These are phyloP conservation scores for Leptomonas pyrrhocoris DNA, from an alignment of 208 protist species.

Conservation along the genomic window DNA sequence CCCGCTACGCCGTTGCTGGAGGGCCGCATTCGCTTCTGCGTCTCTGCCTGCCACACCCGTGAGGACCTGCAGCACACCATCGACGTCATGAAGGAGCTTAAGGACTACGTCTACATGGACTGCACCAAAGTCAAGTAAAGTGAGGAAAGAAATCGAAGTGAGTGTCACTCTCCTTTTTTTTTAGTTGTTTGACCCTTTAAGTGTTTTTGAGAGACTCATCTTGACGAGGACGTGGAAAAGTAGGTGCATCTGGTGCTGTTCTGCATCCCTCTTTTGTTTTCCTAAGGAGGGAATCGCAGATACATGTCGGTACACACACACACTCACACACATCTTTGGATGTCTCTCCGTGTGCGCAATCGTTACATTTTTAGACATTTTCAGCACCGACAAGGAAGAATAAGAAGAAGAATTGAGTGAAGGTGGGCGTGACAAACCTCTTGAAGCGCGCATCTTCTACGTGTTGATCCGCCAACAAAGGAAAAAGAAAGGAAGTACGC, in stretches of 20 bases:
- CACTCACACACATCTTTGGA: constrained; percentile 1
- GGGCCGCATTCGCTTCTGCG: constrained; percentile 91
- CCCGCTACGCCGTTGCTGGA: constrained; percentile 95
- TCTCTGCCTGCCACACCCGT: constrained; percentile 94
- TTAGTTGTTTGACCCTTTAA: background rate
- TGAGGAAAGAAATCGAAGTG: background rate
- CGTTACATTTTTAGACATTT: background rate
- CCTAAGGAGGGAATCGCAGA: background rate
- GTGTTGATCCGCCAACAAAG: background rate
- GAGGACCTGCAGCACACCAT: constrained; percentile 93
- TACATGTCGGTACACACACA: background rate
- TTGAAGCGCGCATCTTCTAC: background rate
- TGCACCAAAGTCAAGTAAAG: constrained; percentile 45
- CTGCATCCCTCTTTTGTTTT: too few species aligned
- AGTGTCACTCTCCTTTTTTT: constrained; percentile 6
- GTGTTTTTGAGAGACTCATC: too few species aligned
- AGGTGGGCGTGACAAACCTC: background rate
- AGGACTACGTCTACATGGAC: constrained; percentile 70
- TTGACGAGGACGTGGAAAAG: too few species aligned
- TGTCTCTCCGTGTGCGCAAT: background rate
- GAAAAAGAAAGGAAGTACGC: background rate
- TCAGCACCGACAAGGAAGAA: background rate
- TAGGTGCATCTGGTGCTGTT: too few species aligned
- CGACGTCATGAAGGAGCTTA: constrained; percentile 87
- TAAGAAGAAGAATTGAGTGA: background rate